Evolutionary conservation across 345 rosid species (phyloP).

Genomic region (Eucalyptus pauciflora): DNA sequence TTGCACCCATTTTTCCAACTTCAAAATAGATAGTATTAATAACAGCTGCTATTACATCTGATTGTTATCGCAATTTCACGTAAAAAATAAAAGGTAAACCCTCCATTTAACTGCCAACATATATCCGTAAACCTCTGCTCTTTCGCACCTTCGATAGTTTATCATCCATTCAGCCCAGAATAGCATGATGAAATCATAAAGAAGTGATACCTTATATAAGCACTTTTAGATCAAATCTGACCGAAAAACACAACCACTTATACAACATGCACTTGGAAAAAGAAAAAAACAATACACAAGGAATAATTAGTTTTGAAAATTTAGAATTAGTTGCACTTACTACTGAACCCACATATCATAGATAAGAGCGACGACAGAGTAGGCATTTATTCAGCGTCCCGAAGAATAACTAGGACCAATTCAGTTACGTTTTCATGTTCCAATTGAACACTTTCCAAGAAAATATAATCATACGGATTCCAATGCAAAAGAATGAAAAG

Average conservation of each 20-base stretch:
- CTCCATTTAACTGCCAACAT: neutral
- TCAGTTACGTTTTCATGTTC: no score
- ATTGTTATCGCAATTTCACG: neutral
- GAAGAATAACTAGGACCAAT: no score
- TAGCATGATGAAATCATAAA: neutral
- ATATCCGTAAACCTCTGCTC: neutral
- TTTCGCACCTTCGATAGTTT: neutral
- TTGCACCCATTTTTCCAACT: neutral
- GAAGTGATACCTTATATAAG: neutral
- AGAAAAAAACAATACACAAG: neutral
- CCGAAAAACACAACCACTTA: neutral
- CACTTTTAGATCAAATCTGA: neutral
- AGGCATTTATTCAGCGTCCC: neutral
- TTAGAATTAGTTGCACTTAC: neutral
- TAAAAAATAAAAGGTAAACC: neutral
- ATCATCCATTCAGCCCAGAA: neutral
- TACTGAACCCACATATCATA: neutral
- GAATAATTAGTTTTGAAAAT: neutral
- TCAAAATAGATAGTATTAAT: neutral
- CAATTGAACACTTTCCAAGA: no score
- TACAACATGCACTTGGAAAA: neutral
- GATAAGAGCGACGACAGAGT: neutral
- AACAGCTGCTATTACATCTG: neutral
- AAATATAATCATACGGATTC: neutral
- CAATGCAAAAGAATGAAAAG: neutral